A percentile compares a stretch with the other conserved stretches of the same genome.
phyloP scores from a whole-genome alignment of 805 yeast species.

The Cyberlindnera nakhonratchasimensis region DNA sequence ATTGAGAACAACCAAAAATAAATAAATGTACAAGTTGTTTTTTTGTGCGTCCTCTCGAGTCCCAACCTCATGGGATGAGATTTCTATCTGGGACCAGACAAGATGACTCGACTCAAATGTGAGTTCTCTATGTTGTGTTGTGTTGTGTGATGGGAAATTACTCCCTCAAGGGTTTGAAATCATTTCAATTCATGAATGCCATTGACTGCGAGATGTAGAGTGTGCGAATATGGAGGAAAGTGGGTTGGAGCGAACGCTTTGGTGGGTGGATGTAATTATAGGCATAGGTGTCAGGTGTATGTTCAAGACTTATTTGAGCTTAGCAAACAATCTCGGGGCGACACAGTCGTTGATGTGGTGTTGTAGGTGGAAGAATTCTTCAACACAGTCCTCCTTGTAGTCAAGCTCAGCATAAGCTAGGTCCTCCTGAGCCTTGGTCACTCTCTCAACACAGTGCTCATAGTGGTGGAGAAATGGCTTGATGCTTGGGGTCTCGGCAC shows the following conservation, averaged over 20 bases:
- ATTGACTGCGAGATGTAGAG: slow-evolving; percentile 4
- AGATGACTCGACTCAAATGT: background rate
- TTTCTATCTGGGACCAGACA: background rate
- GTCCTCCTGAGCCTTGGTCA: slow-evolving; percentile 80
- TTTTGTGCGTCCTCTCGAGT: background rate
- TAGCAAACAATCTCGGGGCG: slow-evolving; percentile 83
- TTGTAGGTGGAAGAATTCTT: slow-evolving; percentile 95
- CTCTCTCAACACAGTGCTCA: slow-evolving; percentile 94
- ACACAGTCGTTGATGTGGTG: slow-evolving; percentile 91
- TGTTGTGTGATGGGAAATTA: too few species aligned
- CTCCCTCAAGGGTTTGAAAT: too few species aligned
- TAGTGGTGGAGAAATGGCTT: slow-evolving; percentile 80
- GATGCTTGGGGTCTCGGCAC: slow-evolving; percentile 65
- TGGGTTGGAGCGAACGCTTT: background rate
- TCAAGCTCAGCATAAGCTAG: slow-evolving; percentile 73
- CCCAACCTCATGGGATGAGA: background rate
- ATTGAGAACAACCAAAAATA: slow-evolving; percentile 1
- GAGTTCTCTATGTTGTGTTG: too few species aligned
- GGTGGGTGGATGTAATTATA: background rate
- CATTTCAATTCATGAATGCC: slow-evolving; percentile 14
- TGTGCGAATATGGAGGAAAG: background rate
- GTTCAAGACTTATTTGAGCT: slow-evolving; percentile 56
- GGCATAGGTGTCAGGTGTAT: background rate
- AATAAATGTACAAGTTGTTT: slow-evolving; percentile 12
- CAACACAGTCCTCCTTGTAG: slow-evolving; percentile 96